Base-by-base conservation (phyloP, 2,329 filamentous ascomycete species). In the Scedosporium apiospermum region DNA sequence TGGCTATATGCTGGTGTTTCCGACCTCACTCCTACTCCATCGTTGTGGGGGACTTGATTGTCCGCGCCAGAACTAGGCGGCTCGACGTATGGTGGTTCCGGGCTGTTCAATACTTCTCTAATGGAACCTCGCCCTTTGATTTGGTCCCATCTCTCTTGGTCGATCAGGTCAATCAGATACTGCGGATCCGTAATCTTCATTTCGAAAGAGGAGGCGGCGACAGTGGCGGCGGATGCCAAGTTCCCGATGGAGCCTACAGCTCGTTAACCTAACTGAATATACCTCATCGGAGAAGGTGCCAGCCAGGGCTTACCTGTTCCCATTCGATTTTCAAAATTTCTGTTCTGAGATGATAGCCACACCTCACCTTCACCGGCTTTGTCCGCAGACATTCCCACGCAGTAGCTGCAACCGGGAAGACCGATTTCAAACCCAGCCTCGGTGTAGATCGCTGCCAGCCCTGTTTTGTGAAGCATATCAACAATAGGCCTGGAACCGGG, bases 261-360 rank as follows among this genome's bases (percentile, higher is more conserved):
- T 9, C 6, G 27, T 34, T 34, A 34, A 34, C 30, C 27, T 30
- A 30, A 30, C 27, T 30, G 27, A 30, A 30, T 30, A 30, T 30
- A 30, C 27, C 27, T 30, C 27, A 30, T 30, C 27, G 6, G 30
- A 9, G 6, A 9, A 34, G 30, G 6, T 34, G 23, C 23, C 3
- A 23, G 7, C 18, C 44, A 46, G 44, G 7, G 14, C 44, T 59
- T 61, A 57, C 68, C 68, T 57, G 65, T 66, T 1, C 76, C 76
- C 75, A 78, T 78, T 2, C 76, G 68, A 63, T 79, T 77, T 62
- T 74, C 66, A 64, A 78, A 78, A 62, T 79, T 78, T 6, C 76
- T 69, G 64, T 79, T 78, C 66, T 78, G 75, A 4, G 73, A 75
- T 7, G 71, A 74, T 1, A 78, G 63, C 76, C 77, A 78, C 1